Base-by-base conservation (phyloP, 768 basidiomycete species). In the Mycena amicta region DNA sequence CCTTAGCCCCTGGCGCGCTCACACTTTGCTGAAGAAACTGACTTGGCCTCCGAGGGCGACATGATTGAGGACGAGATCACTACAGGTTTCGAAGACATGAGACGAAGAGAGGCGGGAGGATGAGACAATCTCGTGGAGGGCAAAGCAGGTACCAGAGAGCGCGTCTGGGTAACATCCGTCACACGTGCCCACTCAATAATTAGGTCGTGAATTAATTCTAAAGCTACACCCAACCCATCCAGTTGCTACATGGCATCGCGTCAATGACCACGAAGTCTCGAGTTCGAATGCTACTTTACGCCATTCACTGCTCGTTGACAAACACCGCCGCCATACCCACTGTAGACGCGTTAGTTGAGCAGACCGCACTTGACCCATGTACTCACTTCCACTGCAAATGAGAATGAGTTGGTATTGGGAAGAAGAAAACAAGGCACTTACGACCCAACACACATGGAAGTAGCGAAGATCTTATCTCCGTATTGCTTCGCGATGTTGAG, bases 251-350 rank as follows among this genome's bases (percentile, higher is more conserved):
- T n/a, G n/a, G n/a, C n/a, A n/a, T n/a, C n/a, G n/a, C n/a, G n/a
- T n/a, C n/a, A n/a, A n/a, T n/a, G n/a, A n/a, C n/a, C n/a, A n/a
- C n/a, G n/a, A n/a, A n/a, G n/a, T n/a, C n/a, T n/a, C n/a, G n/a
- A n/a, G n/a, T n/a, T n/a, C n/a, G n/a, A n/a, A n/a, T n/a, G n/a
- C n/a, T n/a, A n/a, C n/a, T n/a, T n/a, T 50, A 11, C 52, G 15
- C 37, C 27, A 12, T 52, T 75, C 67, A 93, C 65, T 93, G 87
- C 81, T 95, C 93, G 71, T 79, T 91, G 55, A 92, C 90, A 67
- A 94, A 89, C 2, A 94, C 79, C 45, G 85, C 90, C 29, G 92
- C 92, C 90, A 94, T 93, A 33, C 92, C 91, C 90, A 94, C n/a
- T n/a, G n/a, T n/a, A n/a, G n/a, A n/a, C n/a, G n/a, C n/a, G n/a